Base-by-base conservation (phyloP, 2,329 filamentous ascomycete species). In the Zymoseptoria pseudotritici region DNA sequence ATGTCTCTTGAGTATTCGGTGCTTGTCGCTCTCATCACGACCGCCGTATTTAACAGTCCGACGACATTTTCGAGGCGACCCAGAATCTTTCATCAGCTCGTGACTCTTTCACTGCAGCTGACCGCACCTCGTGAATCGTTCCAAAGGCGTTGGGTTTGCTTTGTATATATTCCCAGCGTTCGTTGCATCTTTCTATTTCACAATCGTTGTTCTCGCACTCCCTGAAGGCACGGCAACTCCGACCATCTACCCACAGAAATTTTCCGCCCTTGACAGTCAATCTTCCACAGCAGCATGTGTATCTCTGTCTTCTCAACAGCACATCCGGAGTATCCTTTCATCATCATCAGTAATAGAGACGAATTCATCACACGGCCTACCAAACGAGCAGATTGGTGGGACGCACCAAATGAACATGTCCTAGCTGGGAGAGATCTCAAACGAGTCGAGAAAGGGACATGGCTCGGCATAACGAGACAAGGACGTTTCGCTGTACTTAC, bases 311-410 rank as follows among this genome's bases (percentile, higher is more conserved):
- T 81, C 5, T 77, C 77, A 4, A 79, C 78, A 5, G 74, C 77
- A 20, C 79, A 81, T 63, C 78, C 78, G 13, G 66, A 76, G 50
- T 81, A 80, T 61, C 77, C 78, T 8, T 75, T 80, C 63, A 77
- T 81, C 62, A 69, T 81, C n/a, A 71, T 80, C 58, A 79, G 76
- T 69, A 81, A 81, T 66, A 72, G 79, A 65, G 79, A 81, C 72
- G 85, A 87, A 75, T 87, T 82, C 65, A 77, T 87, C 56, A 78
- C 78, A 62, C 82, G 85, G 36, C 84, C 84, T 55, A 87, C 85
- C 21, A 79, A 82, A 31, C 74, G 75, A 36, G 83, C 82, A 60
- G 73, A 77, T 65, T 87, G 83, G 82, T 87, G 85, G 85, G 78
- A 80, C 50, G 66, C 74, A 11, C 82, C 83, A 3, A 72, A 83